Evolutionary conservation across 1,139 yeast genomes (phyloP).

Genomic region (Hemisphaericaspora xylofermentans): DNA sequence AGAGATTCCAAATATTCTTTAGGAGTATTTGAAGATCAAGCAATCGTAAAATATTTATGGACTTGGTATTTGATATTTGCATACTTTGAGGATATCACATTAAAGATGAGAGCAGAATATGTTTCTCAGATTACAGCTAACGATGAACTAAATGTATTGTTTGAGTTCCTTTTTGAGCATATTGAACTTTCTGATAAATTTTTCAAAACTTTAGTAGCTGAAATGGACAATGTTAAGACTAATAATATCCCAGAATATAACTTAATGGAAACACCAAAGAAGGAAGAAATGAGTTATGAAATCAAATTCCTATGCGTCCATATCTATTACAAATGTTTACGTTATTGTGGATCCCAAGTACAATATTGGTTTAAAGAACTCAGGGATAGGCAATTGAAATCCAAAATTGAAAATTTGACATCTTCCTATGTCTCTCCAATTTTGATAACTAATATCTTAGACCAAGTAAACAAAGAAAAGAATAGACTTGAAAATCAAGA

Average conservation of each 20-base stretch:
- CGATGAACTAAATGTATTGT: constrained; percentile 45
- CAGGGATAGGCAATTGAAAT: constrained; percentile 56
- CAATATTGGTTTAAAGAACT: constrained; percentile 72
- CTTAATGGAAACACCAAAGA: constrained; percentile 18
- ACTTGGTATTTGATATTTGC: constrained; percentile 66
- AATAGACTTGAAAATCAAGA: constrained; percentile 42
- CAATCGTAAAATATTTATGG: constrained; percentile 54
- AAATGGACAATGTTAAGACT: constrained; percentile 12
- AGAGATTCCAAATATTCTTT: constrained; percentile 7
- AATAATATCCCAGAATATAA: constrained; percentile 20
- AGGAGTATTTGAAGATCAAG: constrained; percentile 27
- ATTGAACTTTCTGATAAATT: constrained; percentile 39
- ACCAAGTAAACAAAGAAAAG: constrained; percentile 46
- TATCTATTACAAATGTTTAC: constrained; percentile 56
- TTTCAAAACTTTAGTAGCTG: constrained; percentile 8
- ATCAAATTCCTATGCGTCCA: constrained; percentile 47
- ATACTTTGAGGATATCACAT: constrained; percentile 67
- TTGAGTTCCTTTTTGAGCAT: constrained; percentile 52
- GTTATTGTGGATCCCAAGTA: constrained; percentile 62
- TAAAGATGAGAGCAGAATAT: constrained; percentile 60
- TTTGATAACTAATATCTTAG: constrained; percentile 58
- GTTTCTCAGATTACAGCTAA: constrained; percentile 54
- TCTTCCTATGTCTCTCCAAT: constrained; percentile 61
- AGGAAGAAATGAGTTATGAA: constrained; percentile 22
- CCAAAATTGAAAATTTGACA: constrained; percentile 62